Base-by-base conservation (phyloP, 1,284 basidiomycete species). In the Prillingera fragicola region DNA sequence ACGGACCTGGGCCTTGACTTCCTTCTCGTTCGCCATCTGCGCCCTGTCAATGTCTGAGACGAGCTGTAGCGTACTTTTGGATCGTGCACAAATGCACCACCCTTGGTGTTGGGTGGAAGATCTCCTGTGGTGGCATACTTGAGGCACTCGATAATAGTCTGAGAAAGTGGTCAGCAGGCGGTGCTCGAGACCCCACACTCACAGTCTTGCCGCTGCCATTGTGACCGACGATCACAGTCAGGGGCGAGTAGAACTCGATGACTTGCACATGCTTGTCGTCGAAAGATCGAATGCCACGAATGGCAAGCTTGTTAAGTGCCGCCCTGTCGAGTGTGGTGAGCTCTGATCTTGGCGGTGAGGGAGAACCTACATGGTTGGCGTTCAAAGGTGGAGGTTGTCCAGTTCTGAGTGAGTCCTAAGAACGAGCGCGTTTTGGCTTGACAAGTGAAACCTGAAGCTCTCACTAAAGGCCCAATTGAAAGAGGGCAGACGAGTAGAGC, bases 81-180 rank as follows among this genome's bases (percentile, higher is more conserved):
- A 71, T 99, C 95, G 67, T 98, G 94, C 6, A 98, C 76, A 67
- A 98, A 99, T 0, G 95, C 95, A 23, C 95, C 95, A 22, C 94
- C 94, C 55, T 94, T 91, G 24, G 92, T 91, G 66, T 96, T 96
- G 0, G 95, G 90, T 0, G 95, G 95, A 57, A 98, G 83, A 69
- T 98, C 92, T 25, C 95, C 95, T 0, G 95, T 98, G 0, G 94
- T 96, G 5, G 90, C 90, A 68, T 98, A 99, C 74, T 98, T 98
- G 65, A 98, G 80, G 71, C 94, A 98, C 75, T 98, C 95, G 70
- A 99, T 98, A 66, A 98, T 87, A 2, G 94, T 98, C 62, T 80
- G 56, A 9, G 8, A 27, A n/a, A 2, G 17, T 12, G 8, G 47
- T 35, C 26, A 51, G 48, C 27, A 43, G 21, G 21, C n/a, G n/a